phyloP scores from a whole-genome alignment of 495 filamentous ascomycete species.

The Xylaria intraflava region DNA sequence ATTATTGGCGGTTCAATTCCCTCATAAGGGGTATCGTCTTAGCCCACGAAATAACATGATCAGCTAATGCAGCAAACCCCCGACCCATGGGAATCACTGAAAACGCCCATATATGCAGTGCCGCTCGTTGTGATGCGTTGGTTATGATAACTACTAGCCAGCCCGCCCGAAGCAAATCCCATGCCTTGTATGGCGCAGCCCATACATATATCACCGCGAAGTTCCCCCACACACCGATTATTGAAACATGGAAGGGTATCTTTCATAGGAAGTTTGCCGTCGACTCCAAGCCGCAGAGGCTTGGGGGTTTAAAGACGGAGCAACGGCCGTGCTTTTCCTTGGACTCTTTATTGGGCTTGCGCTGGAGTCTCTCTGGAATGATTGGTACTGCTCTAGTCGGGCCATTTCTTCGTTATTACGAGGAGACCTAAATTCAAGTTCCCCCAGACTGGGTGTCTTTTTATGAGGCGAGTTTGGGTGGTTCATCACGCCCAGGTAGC shows the following conservation, averaged over 20 bases:
- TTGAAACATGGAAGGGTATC: conserved; percentile 17
- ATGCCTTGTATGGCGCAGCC: background rate
- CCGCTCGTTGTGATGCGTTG: background rate
- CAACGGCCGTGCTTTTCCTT: conserved; percentile 22
- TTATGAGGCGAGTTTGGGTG: conserved; percentile 77
- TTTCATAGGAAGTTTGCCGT: conserved; percentile 16
- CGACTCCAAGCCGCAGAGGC: conserved; percentile 11
- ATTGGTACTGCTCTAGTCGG: conserved; percentile 37
- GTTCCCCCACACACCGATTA: background rate
- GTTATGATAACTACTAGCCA: background rate
- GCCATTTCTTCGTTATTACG: conserved; percentile 51
- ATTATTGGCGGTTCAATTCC: background rate
- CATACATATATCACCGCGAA: background rate
- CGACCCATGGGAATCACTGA: background rate
- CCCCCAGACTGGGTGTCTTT: conserved; percentile 49
- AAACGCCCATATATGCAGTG: conserved; percentile 9
- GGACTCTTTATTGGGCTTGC: conserved; percentile 19
- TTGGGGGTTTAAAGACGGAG: conserved; percentile 9
- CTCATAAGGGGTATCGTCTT: background rate
- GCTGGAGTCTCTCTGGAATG: conserved; percentile 19
- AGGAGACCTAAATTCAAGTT: conserved; percentile 38
- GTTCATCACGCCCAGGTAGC: conserved; percentile 70
- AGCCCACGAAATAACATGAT: background rate
- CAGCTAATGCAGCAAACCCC: background rate
- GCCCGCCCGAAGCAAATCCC: background rate